Percentiles rank a stretch among this genome's conserved stretches.
These are phyloP conservation scores for Xylariales sp. DNA, from an alignment of 2,329 filamentous ascomycete genomes.

Conservation along the genomic window DNA sequence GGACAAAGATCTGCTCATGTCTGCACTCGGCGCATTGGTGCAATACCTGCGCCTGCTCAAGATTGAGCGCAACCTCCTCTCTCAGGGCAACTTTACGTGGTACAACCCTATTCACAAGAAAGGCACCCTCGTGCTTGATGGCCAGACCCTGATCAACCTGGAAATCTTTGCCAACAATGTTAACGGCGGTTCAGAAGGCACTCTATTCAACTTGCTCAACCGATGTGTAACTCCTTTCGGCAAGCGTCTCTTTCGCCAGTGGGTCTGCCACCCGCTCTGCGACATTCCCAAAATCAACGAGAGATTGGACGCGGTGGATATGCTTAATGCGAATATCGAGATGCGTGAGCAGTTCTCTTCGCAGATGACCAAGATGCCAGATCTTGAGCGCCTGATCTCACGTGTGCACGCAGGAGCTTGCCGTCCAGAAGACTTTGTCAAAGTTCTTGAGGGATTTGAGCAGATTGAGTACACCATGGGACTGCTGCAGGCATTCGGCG, in stretches of 20 bases:
- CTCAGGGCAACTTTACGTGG: constrained; percentile 83
- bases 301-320: constrained; percentile 84
- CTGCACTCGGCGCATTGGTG: constrained; percentile 81
- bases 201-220: constrained; percentile 85
- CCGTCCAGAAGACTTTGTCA: constrained; percentile 86
- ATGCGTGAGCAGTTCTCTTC: constrained; percentile 84
- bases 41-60: constrained; percentile 85
- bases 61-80: constrained; percentile 81
- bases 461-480: constrained; percentile 94
- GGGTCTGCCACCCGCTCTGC: constrained; percentile 93
- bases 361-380: constrained; percentile 86
- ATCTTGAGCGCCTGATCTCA: constrained; percentile 90
- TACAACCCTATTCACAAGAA: constrained; percentile 91
- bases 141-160: constrained; percentile 96
- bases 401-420: constrained; percentile 91
- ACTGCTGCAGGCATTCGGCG: constrained; percentile 67
- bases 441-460: constrained; percentile 91
- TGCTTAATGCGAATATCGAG: constrained; percentile 76
- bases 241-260: constrained; percentile 91
- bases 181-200: constrained; percentile 80
- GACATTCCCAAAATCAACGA: constrained; percentile 87
- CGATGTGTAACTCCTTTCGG: constrained; percentile 95
- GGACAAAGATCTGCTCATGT: constrained; percentile 81
- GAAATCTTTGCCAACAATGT: constrained; percentile 93
- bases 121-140: constrained; percentile 86